Evolutionary conservation across 352 stramenopile species (phyloP).

Genomic region (Phytophthora hibernalis): DNA sequence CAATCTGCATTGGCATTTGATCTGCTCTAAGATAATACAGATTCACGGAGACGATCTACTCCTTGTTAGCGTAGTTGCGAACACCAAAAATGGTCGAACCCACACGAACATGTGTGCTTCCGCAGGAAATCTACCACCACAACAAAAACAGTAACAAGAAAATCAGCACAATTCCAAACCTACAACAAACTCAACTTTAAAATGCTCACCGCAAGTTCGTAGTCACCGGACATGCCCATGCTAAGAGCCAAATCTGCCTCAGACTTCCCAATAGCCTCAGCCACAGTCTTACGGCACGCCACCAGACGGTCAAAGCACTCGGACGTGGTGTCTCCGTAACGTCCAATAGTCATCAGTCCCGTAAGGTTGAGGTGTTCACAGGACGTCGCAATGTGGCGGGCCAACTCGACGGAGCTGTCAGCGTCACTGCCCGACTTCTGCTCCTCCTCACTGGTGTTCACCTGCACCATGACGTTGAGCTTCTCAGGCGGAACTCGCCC

Average conservation of each 20-base stretch:
- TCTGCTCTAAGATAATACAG: slow-evolving; percentile 44
- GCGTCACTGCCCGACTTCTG: slow-evolving; percentile 95
- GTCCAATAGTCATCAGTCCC: slow-evolving; percentile 99
- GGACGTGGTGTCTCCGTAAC: slow-evolving; percentile 91
- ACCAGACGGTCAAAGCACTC: slow-evolving; percentile 93
- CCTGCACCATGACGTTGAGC: slow-evolving; percentile 96
- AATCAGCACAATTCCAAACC: background rate
- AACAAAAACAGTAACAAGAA: slow-evolving; percentile 4
- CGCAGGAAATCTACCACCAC: slow-evolving; percentile 88
- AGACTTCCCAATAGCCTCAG: slow-evolving; percentile 66
- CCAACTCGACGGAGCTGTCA: slow-evolving; percentile 79
- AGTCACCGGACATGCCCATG: slow-evolving; percentile 99
- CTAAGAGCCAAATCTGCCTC: slow-evolving; percentile 92
- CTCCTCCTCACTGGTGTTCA: slow-evolving; percentile 99
- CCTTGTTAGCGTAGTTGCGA: slow-evolving; percentile 87
- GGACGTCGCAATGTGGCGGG: slow-evolving; percentile 88
- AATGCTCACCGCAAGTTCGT: slow-evolving; percentile 90
- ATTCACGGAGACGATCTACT: slow-evolving; percentile 31
- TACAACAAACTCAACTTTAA: background rate
- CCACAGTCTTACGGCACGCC: slow-evolving; percentile 71
- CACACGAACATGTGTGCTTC: slow-evolving; percentile 96
- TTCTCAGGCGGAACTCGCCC: slow-evolving; percentile 65
- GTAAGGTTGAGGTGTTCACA: slow-evolving; percentile 94
- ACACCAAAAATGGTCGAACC: slow-evolving; percentile 98
- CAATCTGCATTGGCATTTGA: slow-evolving; percentile 76